Evolutionary conservation across 805 yeast species (phyloP).

Genomic region (Priceomyces melissophilus): DNA sequence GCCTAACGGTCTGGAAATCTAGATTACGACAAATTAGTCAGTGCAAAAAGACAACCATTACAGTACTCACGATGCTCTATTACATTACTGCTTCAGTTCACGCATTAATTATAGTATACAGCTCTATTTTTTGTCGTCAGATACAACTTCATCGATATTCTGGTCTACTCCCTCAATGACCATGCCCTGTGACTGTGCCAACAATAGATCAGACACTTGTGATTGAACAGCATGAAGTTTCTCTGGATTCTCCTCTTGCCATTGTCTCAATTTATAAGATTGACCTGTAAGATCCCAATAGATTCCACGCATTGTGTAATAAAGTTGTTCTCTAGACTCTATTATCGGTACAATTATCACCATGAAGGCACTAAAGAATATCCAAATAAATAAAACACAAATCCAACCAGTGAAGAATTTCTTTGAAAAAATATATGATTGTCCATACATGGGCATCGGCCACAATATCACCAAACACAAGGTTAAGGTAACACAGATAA

Average conservation of each 20-base stretch:
- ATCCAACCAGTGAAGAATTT: conserved; percentile 88
- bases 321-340: conserved; percentile 70
- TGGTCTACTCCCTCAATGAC: conserved; percentile 22
- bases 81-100: background rate
- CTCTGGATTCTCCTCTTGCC: conserved; percentile 77
- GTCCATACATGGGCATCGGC: conserved; percentile 96
- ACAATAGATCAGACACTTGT: conserved; percentile 46
- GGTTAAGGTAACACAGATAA: conserved; percentile 58
- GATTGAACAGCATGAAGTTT: conserved; percentile 69
- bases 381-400: conserved; percentile 76
- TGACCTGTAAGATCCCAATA: conserved; percentile 87
- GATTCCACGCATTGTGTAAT: conserved; percentile 65
- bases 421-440: conserved; percentile 70
- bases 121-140: background rate
- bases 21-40: too few relatives aligned
- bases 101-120: too few relatives aligned
- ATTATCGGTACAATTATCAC: conserved; percentile 68
- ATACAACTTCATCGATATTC: conserved; percentile 1
- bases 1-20: too few relatives aligned
- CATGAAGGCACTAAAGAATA: conserved; percentile 60
- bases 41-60: too few relatives aligned
- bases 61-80: too few relatives aligned
- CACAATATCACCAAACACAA: conserved; percentile 66
- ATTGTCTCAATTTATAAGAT: conserved; percentile 62
- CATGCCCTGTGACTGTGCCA: conserved; percentile 13